Conservation (phyloP, 345 rosid species). For the Eucalyptus curtisii region DNA sequence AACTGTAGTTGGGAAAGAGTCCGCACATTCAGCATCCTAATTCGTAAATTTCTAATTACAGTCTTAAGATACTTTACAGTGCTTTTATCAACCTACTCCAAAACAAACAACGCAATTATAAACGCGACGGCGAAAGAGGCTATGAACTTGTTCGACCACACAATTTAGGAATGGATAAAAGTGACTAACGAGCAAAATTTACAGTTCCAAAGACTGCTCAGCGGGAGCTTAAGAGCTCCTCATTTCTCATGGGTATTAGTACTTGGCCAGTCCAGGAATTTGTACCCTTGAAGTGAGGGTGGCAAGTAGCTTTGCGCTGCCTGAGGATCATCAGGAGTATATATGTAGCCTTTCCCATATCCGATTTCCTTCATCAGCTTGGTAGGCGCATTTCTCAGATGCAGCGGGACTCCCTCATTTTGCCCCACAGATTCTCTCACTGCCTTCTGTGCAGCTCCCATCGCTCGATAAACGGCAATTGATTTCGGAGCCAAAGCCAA, state of each 20-base stretch:
- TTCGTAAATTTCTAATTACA: background rate
- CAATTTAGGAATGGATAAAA: background rate
- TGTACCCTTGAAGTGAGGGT: slow-evolving; percentile 46
- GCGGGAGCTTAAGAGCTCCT: background rate
- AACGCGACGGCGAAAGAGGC: background rate
- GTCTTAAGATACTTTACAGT: background rate
- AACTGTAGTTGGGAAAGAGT: background rate
- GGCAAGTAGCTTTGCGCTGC: slow-evolving; percentile 54
- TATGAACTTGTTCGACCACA: background rate
- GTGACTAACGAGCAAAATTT: background rate
- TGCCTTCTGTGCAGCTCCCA: slow-evolving; percentile 53
- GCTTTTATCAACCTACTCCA: background rate
- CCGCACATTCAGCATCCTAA: background rate
- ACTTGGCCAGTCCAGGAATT: slow-evolving; percentile 67
- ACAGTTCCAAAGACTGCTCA: background rate
- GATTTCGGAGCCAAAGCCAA: slow-evolving; percentile 81
- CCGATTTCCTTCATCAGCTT: slow-evolving; percentile 75
- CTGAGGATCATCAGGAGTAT: slow-evolving; percentile 59
- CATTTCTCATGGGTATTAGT: background rate
- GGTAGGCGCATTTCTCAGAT: slow-evolving; percentile 77
- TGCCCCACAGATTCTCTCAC: slow-evolving; percentile 67
- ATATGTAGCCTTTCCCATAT: slow-evolving; percentile 67
- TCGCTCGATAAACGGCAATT: slow-evolving; percentile 52
- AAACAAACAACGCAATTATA: background rate
- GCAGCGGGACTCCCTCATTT: slow-evolving; percentile 81